Conservation (phyloP, 306 rosid species). For the Acacia crassicarpa region DNA sequence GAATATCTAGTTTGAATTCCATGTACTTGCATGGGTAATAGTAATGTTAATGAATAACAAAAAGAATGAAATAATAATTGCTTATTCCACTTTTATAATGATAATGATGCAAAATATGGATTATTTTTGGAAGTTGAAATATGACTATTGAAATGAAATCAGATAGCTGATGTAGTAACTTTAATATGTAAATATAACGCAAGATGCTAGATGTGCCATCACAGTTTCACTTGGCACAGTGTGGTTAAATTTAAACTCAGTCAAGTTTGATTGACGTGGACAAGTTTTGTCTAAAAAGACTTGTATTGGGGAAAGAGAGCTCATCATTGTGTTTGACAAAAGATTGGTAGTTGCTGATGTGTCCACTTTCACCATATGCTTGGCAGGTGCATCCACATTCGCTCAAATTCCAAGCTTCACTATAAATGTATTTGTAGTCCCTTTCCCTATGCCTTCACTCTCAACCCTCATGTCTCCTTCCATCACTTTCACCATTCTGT, state of each 20-base stretch:
- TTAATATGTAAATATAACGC: not conserved
- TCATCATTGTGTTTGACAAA: conserved; percentile 40
- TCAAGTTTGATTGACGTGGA: not conserved
- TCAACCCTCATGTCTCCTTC: conserved; percentile 92
- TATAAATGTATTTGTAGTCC: conserved; percentile 60
- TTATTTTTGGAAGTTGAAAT: too few relatives aligned
- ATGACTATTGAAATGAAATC: not conserved
- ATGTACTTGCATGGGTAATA: too few relatives aligned
- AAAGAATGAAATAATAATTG: too few relatives aligned
- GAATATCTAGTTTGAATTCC: too few relatives aligned
- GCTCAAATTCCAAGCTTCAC: conserved; percentile 69
- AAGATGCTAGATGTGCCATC: not conserved
- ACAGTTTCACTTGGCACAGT: too few relatives aligned
- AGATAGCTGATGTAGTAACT: not conserved
- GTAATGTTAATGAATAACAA: too few relatives aligned
- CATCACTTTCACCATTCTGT: conserved; percentile 89
- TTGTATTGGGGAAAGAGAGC: conserved; percentile 41
- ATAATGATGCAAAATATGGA: too few relatives aligned
- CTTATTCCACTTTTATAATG: too few relatives aligned
- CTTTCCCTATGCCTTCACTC: conserved; percentile 81
- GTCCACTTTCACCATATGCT: conserved; percentile 64
- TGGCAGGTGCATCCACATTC: conserved; percentile 44
- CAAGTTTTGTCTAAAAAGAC: not conserved
- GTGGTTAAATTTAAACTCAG: not conserved
- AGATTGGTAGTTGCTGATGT: conserved; percentile 49